Percentiles rank a stretch among this genome's conserved stretches.
Evolutionary conservation across 495 filamentous ascomycete genomes (phyloP).

Genomic region (Lophiotrema nucula): DNA sequence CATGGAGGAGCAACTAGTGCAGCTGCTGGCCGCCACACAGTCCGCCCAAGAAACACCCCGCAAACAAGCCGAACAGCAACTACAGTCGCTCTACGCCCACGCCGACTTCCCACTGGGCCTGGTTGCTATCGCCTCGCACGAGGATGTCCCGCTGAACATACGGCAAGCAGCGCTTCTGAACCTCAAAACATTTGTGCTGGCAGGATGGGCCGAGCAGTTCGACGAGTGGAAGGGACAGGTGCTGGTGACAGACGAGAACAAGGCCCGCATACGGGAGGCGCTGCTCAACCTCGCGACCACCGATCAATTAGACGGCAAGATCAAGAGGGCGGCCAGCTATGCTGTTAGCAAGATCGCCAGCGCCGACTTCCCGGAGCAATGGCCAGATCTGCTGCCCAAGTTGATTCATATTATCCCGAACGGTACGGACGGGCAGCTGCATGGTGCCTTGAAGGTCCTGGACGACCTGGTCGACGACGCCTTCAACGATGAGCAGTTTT

Average conservation of each 20-base stretch:
- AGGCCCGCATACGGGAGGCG: conserved; percentile 65
- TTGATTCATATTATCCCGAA: conserved; percentile 73
- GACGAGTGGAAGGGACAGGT: conserved; percentile 68
- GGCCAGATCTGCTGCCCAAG: conserved; percentile 79
- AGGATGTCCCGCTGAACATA: conserved; percentile 64
- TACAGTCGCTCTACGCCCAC: conserved; percentile 63
- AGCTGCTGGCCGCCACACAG: conserved; percentile 78
- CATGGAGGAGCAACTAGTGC: conserved; percentile 84
- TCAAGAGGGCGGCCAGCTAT: conserved; percentile 80
- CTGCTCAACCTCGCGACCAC: conserved; percentile 77
- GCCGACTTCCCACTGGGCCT: conserved; percentile 74
- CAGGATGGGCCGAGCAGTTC: conserved; percentile 68
- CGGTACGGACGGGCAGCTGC: conserved; percentile 72
- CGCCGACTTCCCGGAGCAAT: conserved; percentile 89
- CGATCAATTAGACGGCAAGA: conserved; percentile 72
- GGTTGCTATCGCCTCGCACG: conserved; percentile 72
- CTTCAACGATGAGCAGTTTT: conserved; percentile 91
- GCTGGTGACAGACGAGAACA: conserved; percentile 61
- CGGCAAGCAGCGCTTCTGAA: conserved; percentile 78
- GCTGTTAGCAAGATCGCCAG: conserved; percentile 96
- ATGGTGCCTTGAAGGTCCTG: conserved; percentile 86
- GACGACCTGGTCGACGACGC: conserved; percentile 88
- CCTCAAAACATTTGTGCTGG: conserved; percentile 78
- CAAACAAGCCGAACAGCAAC: conserved; percentile 75
- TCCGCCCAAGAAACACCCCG: conserved; percentile 64